These are phyloP conservation scores for Chimonanthus salicifolius DNA, from an alignment of 164 flowering plant genomes.

Conservation along the genomic window DNA sequence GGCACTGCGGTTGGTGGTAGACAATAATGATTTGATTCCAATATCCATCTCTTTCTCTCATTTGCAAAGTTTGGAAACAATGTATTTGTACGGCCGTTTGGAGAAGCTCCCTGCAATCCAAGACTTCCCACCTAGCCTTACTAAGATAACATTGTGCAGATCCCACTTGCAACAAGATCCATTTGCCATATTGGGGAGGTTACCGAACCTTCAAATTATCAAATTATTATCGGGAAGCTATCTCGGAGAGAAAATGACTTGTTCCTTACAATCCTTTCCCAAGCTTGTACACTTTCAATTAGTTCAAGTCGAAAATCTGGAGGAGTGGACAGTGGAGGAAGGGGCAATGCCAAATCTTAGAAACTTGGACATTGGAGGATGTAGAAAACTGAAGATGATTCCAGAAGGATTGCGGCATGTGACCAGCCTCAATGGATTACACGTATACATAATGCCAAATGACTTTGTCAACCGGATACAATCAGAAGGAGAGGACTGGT, in stretches of 20 bases:
- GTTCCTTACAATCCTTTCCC: neutral
- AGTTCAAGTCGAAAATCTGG: no score
- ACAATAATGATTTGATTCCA: no score
- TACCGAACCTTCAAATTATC: neutral
- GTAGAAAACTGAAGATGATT: conserved; percentile 17
- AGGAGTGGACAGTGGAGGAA: conserved; percentile 5
- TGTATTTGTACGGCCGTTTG: neutral
- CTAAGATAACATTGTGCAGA: neutral
- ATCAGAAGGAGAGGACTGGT: neutral
- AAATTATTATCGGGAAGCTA: neutral
- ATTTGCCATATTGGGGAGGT: neutral
- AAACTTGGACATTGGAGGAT: neutral
- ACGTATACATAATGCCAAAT: neutral
- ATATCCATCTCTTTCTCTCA: neutral
- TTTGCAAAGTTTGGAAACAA: neutral
- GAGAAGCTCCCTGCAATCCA: neutral
- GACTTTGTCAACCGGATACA: neutral
- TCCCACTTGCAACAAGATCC: neutral
- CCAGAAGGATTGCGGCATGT: conserved; percentile 27
- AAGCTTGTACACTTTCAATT: no score
- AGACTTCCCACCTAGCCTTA: conserved; percentile 1
- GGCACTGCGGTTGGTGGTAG: neutral
- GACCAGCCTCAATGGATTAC: conserved; percentile 10
- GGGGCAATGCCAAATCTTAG: neutral
- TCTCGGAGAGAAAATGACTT: conserved; percentile 11